Percentiles rank a stretch among this genome's conserved stretches.
Evolutionary conservation across 371 early-diverging fungal genomes (phyloP).

Genomic region (Mucor circinelloides): DNA sequence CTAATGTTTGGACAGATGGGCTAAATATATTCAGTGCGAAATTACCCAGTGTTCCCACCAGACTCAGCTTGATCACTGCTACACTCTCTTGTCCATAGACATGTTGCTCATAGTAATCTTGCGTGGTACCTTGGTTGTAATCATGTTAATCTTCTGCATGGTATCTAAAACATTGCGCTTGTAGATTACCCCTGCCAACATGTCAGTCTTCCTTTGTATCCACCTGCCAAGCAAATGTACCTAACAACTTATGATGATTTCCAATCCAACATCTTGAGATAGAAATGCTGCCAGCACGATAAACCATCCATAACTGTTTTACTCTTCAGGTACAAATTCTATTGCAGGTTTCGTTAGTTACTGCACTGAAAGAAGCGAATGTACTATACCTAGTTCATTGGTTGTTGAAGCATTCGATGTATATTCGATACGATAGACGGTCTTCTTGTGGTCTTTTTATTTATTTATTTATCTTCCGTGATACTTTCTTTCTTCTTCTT

Average conservation of each 20-base stretch:
- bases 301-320: conserved; percentile 30
- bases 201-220: too few species aligned
- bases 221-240: neutral
- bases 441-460: neutral
- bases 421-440: neutral
- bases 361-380: too few species aligned
- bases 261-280: conserved; percentile 49
- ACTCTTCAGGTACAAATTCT: neutral
- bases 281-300: conserved; percentile 50
- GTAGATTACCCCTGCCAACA: too few species aligned
- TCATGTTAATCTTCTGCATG: too few species aligned
- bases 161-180: too few species aligned
- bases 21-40: conserved; percentile 28
- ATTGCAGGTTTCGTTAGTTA: too few species aligned
- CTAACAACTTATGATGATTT: conserved; percentile 27
- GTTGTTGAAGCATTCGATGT: neutral
- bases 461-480: neutral
- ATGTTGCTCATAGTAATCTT: conserved; percentile 27
- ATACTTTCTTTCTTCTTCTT: neutral
- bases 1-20: conserved; percentile 31
- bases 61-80: conserved; percentile 23
- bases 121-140: conserved; percentile 24
- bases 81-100: neutral
- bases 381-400: neutral
- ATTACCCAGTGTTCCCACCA: conserved; percentile 37